phyloP scores from a whole-genome alignment of 75 land plant species.

The Larix kaempferi region DNA sequence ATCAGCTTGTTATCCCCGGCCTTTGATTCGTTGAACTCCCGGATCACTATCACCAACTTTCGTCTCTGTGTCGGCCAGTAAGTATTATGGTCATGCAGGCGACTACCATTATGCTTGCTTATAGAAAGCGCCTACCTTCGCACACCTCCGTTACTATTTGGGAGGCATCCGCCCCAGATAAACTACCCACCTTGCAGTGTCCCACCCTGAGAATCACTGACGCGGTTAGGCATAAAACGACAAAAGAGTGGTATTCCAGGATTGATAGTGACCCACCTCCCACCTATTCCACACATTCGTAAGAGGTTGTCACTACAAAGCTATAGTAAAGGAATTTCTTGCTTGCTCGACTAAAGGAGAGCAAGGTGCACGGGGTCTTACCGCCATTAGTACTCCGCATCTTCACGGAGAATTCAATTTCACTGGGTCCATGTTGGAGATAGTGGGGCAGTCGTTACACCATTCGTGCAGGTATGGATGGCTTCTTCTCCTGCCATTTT shows the following conservation, averaged over 20 bases:
- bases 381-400: background rate
- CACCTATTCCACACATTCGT: background rate
- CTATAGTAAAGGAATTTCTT: too few species aligned
- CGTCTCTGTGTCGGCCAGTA: too few species aligned
- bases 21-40: too few species aligned
- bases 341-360: too few species aligned
- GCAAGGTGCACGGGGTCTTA: conserved; percentile 8
- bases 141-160: conserved; percentile 20
- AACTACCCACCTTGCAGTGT: conserved; percentile 33
- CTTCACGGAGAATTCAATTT: conserved; percentile 1
- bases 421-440: conserved; percentile 5
- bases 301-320: too few species aligned
- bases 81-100: too few species aligned
- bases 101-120: too few species aligned
- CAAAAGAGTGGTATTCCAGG: conserved; percentile 9
- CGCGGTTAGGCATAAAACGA: conserved; percentile 7
- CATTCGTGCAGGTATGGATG: too few species aligned
- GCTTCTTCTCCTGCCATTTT: too few species aligned
- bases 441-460: too few species aligned
- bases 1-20: too few species aligned
- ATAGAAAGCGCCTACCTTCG: background rate
- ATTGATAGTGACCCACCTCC: conserved; percentile 7
- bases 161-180: conserved; percentile 31
- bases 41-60: too few species aligned
- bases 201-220: background rate